Evolutionary conservation across 2,329 filamentous ascomycete genomes (phyloP).

Genomic region (Claviceps monticola): DNA sequence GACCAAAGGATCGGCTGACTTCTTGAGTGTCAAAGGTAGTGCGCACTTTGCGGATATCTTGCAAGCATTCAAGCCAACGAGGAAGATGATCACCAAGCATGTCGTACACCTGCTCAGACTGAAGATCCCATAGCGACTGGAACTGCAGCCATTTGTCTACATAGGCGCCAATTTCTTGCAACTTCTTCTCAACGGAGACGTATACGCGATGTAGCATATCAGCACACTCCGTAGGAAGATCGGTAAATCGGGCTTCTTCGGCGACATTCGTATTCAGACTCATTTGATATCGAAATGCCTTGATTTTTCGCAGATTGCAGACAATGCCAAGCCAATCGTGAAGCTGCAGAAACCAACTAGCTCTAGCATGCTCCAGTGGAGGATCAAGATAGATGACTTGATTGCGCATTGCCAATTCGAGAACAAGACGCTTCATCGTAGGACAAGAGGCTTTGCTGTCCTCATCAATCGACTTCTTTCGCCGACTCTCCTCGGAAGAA

Average conservation of each 20-base stretch:
- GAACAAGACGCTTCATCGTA: constrained; percentile 58
- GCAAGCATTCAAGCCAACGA: constrained; percentile 87
- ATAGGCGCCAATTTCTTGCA: constrained; percentile 67
- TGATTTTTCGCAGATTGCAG: constrained; percentile 86
- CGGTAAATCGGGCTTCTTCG: constrained; percentile 60
- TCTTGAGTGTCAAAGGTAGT: constrained; percentile 96
- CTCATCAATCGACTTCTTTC: constrained; percentile 35
- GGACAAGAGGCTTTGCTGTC: constrained; percentile 40
- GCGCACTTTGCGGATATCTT: constrained; percentile 90
- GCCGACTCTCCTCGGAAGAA: constrained; percentile 35
- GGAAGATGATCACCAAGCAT: constrained; percentile 81
- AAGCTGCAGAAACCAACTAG: constrained; percentile 85
- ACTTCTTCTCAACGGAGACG: constrained; percentile 66
- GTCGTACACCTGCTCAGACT: constrained; percentile 90
- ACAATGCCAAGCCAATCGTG: constrained; percentile 89
- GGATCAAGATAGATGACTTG: constrained; percentile 96
- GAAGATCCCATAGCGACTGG: constrained; percentile 95
- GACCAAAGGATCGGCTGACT: constrained; percentile 82
- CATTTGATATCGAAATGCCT: constrained; percentile 91
- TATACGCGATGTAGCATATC: constrained; percentile 70
- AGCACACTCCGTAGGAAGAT: constrained; percentile 73
- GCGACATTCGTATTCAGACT: constrained; percentile 55
- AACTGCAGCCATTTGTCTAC: constrained; percentile 98
- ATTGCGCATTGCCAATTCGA: constrained; percentile 95
- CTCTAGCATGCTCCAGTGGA: constrained; percentile 78